These are phyloP conservation scores for Trichomonascus vanleenenianus DNA, from an alignment of 805 yeast genomes.

Conservation along the genomic window DNA sequence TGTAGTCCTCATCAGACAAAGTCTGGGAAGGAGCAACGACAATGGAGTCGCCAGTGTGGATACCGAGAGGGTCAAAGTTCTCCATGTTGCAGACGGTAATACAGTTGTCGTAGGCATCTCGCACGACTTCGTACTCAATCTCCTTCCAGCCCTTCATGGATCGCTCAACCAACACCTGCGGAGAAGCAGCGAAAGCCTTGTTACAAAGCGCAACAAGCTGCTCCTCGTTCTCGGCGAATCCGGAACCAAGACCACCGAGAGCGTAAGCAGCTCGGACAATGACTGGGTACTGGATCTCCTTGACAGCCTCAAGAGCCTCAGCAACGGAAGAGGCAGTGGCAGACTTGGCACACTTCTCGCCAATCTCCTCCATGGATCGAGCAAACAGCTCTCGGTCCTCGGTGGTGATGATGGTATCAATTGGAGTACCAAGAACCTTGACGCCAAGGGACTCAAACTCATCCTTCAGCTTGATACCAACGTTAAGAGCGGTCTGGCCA, in stretches of 20 bases:
- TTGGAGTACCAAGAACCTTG: constrained; percentile 92
- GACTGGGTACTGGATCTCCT: constrained; percentile 86
- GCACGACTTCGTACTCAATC: constrained; percentile 96
- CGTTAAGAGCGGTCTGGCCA: constrained; percentile 96
- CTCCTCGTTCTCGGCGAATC: constrained; percentile 84
- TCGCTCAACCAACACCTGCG: constrained; percentile 91
- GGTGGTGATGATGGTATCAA: constrained; percentile 92
- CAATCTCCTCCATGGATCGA: constrained; percentile 87
- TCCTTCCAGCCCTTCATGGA: constrained; percentile 99
- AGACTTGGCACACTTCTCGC: constrained; percentile 92
- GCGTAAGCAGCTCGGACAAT: constrained; percentile 97
- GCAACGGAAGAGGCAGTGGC: constrained; percentile 71
- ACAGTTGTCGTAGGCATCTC: constrained; percentile 96
- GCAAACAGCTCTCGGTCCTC: constrained; percentile 98
- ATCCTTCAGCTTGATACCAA: constrained; percentile 92
- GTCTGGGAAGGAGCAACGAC: constrained; percentile 99
- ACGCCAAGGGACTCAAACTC: constrained; percentile 90
- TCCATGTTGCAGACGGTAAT: constrained; percentile 99
- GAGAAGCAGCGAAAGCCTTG: constrained; percentile 90
- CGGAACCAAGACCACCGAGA: constrained; percentile 96
- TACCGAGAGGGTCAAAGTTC: constrained; percentile 96
- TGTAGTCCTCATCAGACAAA: constrained; percentile 90
- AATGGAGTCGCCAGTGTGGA: constrained; percentile 98
- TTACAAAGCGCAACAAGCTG: constrained; percentile 79
- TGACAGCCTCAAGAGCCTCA: constrained; percentile 81